phyloP scores from a whole-genome alignment of 768 basidiomycete genomes.

The Leccinum disarticulatum region DNA sequence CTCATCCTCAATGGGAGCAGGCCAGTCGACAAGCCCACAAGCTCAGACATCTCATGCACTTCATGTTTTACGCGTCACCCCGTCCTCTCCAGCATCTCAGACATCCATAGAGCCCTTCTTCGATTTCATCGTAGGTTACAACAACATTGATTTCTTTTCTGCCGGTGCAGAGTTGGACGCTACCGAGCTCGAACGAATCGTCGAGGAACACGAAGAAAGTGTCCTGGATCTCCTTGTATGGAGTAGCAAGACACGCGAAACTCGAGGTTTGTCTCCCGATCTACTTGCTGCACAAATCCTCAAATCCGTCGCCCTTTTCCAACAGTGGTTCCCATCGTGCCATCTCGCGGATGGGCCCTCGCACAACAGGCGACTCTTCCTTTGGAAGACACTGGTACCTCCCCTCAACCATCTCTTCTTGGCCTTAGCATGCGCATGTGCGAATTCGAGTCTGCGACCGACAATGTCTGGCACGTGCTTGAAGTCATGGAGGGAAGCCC shows the following conservation, averaged over 20 bases:
- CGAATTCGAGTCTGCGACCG: slow-evolving; percentile 81
- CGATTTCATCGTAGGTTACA: slow-evolving; percentile 91
- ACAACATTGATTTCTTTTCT: slow-evolving; percentile 59
- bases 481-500: slow-evolving; percentile 96
- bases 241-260: slow-evolving; percentile 76
- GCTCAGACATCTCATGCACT: slow-evolving; percentile 50
- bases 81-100: slow-evolving; percentile 83
- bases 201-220: slow-evolving; percentile 76
- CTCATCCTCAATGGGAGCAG: slow-evolving; percentile 58
- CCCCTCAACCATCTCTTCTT: slow-evolving; percentile 80
- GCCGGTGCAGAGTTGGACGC: slow-evolving; percentile 59
- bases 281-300: background rate
- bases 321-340: slow-evolving; percentile 78
- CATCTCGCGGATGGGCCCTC: slow-evolving; percentile 82
- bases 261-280: slow-evolving; percentile 52
- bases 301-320: background rate
- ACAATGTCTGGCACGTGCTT: slow-evolving; percentile 97
- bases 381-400: slow-evolving; percentile 40
- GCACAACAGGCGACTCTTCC: slow-evolving; percentile 37
- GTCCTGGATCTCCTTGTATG: slow-evolving; percentile 74
- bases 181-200: slow-evolving; percentile 71
- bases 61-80: slow-evolving; percentile 88
- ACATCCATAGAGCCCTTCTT: slow-evolving; percentile 91
- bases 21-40: slow-evolving; percentile 59
- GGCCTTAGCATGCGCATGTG: slow-evolving; percentile 94